A percentile compares a stretch with the other conserved stretches of the same genome.
phyloP scores from a whole-genome alignment of 345 rosid species.

The Lepidium didymum region DNA sequence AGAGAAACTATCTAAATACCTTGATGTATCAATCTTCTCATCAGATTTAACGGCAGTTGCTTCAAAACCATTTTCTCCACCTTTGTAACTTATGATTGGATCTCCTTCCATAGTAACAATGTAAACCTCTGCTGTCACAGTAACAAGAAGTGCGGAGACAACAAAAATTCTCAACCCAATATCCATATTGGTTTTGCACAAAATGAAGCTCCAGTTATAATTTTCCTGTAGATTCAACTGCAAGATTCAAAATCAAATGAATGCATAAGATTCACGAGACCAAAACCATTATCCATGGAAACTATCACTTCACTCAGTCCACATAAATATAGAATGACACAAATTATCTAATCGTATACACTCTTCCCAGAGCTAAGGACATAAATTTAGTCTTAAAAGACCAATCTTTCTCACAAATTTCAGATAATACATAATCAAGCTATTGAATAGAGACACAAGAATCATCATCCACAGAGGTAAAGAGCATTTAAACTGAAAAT shows the following conservation, averaged over 20 bases:
- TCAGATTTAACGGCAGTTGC: slow-evolving; percentile 86
- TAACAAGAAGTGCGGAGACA: slow-evolving; percentile 31
- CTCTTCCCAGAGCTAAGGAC: not conserved
- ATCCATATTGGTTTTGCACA: slow-evolving; percentile 11
- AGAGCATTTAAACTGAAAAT: not conserved
- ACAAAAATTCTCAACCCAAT: slow-evolving; percentile 19
- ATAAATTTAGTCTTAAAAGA: not conserved
- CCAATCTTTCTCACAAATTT: not conserved
- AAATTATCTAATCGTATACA: not conserved
- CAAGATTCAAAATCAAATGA: slow-evolving; percentile 19
- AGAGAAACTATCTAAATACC: slow-evolving; percentile 36
- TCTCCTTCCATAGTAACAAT: slow-evolving; percentile 86
- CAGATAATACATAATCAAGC: not conserved
- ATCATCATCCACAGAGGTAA: not conserved
- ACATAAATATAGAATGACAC: not conserved
- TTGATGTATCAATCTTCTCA: slow-evolving; percentile 70
- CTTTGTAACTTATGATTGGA: slow-evolving; percentile 77
- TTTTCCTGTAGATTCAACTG: slow-evolving; percentile 33
- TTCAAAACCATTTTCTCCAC: slow-evolving; percentile 83
- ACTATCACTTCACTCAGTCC: not conserved
- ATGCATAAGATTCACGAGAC: not conserved
- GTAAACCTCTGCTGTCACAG: slow-evolving; percentile 62
- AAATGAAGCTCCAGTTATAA: slow-evolving; percentile 29
- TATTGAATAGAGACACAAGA: not conserved
- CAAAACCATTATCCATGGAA: not conserved